Evolutionary conservation across 306 rosid species (phyloP).

Genomic region (Ammopiptanthus mongolicus): DNA sequence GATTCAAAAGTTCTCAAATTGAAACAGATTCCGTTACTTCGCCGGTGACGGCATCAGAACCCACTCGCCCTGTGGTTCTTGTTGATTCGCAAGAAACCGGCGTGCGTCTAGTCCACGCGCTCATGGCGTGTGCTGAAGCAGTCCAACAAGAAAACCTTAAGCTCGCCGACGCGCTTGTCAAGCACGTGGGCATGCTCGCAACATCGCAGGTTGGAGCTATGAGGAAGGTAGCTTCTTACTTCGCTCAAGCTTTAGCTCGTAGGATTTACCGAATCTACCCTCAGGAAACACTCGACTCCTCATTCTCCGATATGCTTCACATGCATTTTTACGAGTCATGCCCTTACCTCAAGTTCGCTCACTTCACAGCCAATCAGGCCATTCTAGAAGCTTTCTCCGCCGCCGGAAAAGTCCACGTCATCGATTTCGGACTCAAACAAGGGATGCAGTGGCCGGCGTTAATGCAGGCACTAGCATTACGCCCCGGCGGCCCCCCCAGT

Average conservation of each 20-base stretch:
- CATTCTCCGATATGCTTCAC: slow-evolving; percentile 53
- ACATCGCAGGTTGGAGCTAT: slow-evolving; percentile 67
- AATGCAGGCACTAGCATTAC: slow-evolving; percentile 72
- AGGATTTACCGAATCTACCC: slow-evolving; percentile 60
- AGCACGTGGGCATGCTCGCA: slow-evolving; percentile 54
- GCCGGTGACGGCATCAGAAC: slow-evolving; percentile 14
- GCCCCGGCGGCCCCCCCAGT: slow-evolving; percentile 72
- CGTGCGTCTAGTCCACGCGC: slow-evolving; percentile 73
- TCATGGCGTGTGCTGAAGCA: slow-evolving; percentile 83
- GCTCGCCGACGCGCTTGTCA: slow-evolving; percentile 58
- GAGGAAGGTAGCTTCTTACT: slow-evolving; percentile 71
- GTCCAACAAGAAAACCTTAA: slow-evolving; percentile 54
- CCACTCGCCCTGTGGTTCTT: slow-evolving; percentile 55
- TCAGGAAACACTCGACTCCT: slow-evolving; percentile 33
- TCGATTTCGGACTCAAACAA: slow-evolving; percentile 73
- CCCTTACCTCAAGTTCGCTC: slow-evolving; percentile 85
- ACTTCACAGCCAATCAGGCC: slow-evolving; percentile 91
- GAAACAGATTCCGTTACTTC: not conserved
- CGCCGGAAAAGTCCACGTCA: slow-evolving; percentile 61
- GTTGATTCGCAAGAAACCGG: slow-evolving; percentile 69
- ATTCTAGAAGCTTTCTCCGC: slow-evolving; percentile 68
- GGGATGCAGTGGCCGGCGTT: slow-evolving; percentile 98
- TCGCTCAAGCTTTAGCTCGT: slow-evolving; percentile 56
- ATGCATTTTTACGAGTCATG: slow-evolving; percentile 79
- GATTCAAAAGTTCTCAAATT: slow-evolving; percentile 30